Percentiles rank a stretch among this genome's conserved stretches.
Evolutionary conservation across 1,284 basidiomycete genomes (phyloP).

Genomic region (Apiotrichum sp.): DNA sequence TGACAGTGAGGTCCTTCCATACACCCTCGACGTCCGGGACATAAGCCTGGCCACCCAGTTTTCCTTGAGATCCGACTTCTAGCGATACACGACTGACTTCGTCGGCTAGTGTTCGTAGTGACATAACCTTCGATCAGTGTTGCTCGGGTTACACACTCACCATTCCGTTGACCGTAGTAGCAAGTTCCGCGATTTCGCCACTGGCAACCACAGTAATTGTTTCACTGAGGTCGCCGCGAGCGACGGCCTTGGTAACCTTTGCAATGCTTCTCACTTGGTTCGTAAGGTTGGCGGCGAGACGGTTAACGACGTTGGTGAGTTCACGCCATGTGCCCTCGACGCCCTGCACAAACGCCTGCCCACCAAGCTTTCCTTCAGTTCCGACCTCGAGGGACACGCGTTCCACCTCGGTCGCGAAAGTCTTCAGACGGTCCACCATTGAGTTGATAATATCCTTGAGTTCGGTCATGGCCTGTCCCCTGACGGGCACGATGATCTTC

Average conservation of each 20-base stretch:
- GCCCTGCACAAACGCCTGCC: slow-evolving; percentile 84
- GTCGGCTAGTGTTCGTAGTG: slow-evolving; percentile 79
- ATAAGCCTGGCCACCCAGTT: slow-evolving; percentile 79
- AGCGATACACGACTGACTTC: slow-evolving; percentile 95
- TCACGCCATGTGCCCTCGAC: slow-evolving; percentile 94
- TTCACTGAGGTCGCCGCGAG: slow-evolving; percentile 86
- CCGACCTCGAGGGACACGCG: slow-evolving; percentile 76
- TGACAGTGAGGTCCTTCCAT: slow-evolving; percentile 84
- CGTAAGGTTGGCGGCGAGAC: slow-evolving; percentile 87
- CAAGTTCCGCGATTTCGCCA: slow-evolving; percentile 94
- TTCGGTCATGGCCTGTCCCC: slow-evolving; percentile 94
- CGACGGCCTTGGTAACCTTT: slow-evolving; percentile 95
- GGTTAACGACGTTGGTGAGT: slow-evolving; percentile 83
- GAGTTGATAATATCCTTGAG: slow-evolving; percentile 97
- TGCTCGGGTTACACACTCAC: slow-evolving; percentile 44
- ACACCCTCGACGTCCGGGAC: slow-evolving; percentile 94
- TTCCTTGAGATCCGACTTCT: slow-evolving; percentile 85
- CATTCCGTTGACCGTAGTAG: slow-evolving; percentile 98
- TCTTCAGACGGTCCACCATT: slow-evolving; percentile 64
- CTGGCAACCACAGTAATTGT: slow-evolving; percentile 95
- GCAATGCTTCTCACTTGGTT: slow-evolving; percentile 93
- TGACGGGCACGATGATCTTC: slow-evolving; percentile 93
- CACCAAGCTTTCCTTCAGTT: slow-evolving; percentile 85
- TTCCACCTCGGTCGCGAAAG: slow-evolving; percentile 52
- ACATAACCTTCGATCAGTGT: slow-evolving; percentile 55